Base-by-base conservation (phyloP, 805 yeast genomes). In the Pichia membranifaciens region DNA sequence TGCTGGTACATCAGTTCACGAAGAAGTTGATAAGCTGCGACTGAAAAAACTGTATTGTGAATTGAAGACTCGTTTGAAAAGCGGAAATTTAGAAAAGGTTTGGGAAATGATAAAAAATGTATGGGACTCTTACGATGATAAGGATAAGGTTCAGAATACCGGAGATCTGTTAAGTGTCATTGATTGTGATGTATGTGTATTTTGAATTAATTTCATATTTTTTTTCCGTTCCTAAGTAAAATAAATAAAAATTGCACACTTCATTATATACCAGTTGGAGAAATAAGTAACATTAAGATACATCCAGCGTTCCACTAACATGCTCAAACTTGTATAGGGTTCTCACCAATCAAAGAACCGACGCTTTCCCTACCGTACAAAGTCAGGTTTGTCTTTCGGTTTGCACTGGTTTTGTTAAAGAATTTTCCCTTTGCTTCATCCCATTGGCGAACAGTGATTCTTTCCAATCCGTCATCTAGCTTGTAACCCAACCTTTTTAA, bases 341-440 rank as follows among this genome's bases (percentile, higher is more conserved):
- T 18, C 25, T 48, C 41, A n/a, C 42, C 50, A 25, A 54, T 54
- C 39, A 56, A 33, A 3, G 57, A 54, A 2, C 57, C 54, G 4
- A 54, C 48, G 15, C 56, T 48, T 39, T 53, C 58, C 25, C 56
- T 47, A 16, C 59, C 57, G 39, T 49, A 51, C 20, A 56, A 32
- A n/a, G 44, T 36, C 18, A 53, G 41, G 15, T 49, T 45, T 17
- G 46, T 44, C 32, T 48, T 47, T 39, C 49, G 44, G 20, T 47
- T 52, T 9, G 55, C 67, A 42, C 64, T 62, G 18, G 60, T 58
- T 49, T 63, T 66, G 17, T 76, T 76, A 54, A 74, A 73, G 20
- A 72, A 62, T 38, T 72, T 58, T 3, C 74, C 75, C 52, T 74
- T 74, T 43, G 70, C 76, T 20, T 68, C 69, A 45, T 71, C 68